phyloP scores from a whole-genome alignment of 805 yeast genomes.

The Zygosaccharomyces siamensis region DNA sequence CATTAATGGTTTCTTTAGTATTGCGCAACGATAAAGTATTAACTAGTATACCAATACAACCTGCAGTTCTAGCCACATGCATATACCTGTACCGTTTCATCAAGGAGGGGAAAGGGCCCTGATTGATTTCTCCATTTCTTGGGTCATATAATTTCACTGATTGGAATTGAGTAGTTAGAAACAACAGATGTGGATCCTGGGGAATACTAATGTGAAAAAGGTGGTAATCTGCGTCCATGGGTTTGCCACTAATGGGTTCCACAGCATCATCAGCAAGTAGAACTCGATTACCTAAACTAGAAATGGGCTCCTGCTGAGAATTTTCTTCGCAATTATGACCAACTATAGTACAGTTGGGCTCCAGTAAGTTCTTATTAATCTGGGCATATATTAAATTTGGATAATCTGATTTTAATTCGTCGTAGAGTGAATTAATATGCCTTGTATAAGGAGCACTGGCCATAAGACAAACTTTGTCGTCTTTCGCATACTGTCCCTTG shows the following conservation, averaged over 20 bases:
- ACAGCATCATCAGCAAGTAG: slow-evolving; percentile 29
- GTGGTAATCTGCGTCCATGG: slow-evolving; percentile 42
- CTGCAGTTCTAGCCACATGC: slow-evolving; percentile 86
- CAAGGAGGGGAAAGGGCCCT: slow-evolving; percentile 72
- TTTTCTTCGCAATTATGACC: slow-evolving; percentile 33
- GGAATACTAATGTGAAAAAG: slow-evolving; percentile 72
- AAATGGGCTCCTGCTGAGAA: slow-evolving; percentile 14
- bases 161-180: slow-evolving; percentile 65
- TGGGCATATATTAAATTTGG: slow-evolving; percentile 39
- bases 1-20: slow-evolving; percentile 61
- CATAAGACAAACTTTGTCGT: slow-evolving; percentile 55
- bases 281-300: slow-evolving; percentile 34
- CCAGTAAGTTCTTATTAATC: slow-evolving; percentile 32
- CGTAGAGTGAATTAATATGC: slow-evolving; percentile 40
- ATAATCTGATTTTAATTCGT: slow-evolving; percentile 30
- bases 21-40: slow-evolving; percentile 81
- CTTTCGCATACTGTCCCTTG: slow-evolving; percentile 38
- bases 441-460: slow-evolving; percentile 66
- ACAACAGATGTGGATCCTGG: slow-evolving; percentile 71
- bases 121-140: slow-evolving; percentile 22
- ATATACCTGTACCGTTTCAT: slow-evolving; percentile 80
- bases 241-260: slow-evolving; percentile 20
- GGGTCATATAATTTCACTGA: slow-evolving; percentile 51
- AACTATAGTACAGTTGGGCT: slow-evolving; percentile 38
- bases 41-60: slow-evolving; percentile 85